Evolutionary conservation across 768 basidiomycete genomes (phyloP).

Genomic region (Tylopilus vinaceipallidus): DNA sequence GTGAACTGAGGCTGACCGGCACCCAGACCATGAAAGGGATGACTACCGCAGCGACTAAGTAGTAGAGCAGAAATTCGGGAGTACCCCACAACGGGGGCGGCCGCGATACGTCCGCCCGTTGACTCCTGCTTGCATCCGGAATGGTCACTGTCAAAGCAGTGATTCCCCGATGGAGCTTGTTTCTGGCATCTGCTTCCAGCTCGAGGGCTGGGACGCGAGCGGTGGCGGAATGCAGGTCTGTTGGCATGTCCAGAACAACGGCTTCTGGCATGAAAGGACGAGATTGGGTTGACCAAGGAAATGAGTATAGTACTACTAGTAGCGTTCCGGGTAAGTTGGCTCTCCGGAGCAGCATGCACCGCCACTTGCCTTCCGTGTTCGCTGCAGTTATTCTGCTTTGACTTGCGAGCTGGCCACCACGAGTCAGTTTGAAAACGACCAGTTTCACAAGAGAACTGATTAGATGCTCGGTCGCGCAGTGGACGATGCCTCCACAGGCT

Average conservation of each 20-base stretch:
- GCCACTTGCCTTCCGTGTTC: slow-evolving; percentile 15
- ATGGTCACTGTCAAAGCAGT: slow-evolving; percentile 55
- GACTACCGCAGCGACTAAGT: slow-evolving; percentile 52
- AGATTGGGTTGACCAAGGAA: no score
- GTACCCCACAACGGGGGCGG: slow-evolving; percentile 71
- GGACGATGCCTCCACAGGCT: slow-evolving; percentile 88
- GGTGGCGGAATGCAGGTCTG: slow-evolving; percentile 28
- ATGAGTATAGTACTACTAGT: no score
- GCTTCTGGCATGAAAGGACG: slow-evolving; percentile 29
- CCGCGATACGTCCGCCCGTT: slow-evolving; percentile 23
- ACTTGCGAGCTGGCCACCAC: slow-evolving; percentile 10
- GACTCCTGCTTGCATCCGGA: slow-evolving; percentile 40
- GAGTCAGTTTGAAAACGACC: slow-evolving; percentile 24
- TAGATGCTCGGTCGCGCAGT: slow-evolving; percentile 48
- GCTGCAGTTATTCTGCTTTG: background rate
- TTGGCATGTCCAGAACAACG: slow-evolving; percentile 34
- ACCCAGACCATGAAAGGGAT: slow-evolving; percentile 77
- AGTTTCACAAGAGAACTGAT: slow-evolving; percentile 20
- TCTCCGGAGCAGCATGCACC: slow-evolving; percentile 7
- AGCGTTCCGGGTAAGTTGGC: no score
- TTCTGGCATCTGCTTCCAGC: slow-evolving; percentile 10
- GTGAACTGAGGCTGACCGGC: slow-evolving; percentile 65
- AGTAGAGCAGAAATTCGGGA: slow-evolving; percentile 79
- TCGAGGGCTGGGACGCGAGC: slow-evolving; percentile 12
- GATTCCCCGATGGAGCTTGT: slow-evolving; percentile 30